Evolutionary conservation across 2,329 filamentous ascomycete species (phyloP), one percentile per base, ranked within the genome.

Genomic region (Ascomycota sp.): DNA sequence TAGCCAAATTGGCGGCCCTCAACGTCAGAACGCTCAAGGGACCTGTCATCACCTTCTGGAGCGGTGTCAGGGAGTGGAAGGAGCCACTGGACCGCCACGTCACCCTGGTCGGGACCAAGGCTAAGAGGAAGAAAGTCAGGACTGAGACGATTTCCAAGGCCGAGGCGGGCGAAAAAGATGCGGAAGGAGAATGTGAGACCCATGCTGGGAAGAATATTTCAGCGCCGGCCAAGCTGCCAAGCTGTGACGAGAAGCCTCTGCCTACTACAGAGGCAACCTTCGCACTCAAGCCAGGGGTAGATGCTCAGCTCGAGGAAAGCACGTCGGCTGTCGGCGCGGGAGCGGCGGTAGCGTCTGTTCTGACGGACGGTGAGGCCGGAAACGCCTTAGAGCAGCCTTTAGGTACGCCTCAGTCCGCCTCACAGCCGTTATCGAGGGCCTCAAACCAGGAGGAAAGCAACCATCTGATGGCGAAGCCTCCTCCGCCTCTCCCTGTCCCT

Each of bases 11-110:
- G 32, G 83, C 86, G 29, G 89, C 86, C 10, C 61, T 95, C 43
- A 79, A 92, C 46, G 81, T 83, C 50, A 72, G 84, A 33, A 81
- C 78, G 33, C 65, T 95, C 7, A 75, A 86, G 35, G 89, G 89
- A 0, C 82, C 89, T 0, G 81, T 93, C 9, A 74, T 93, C 30
- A 81, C 80, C 2, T 86, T 79, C 52, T 93, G 84, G 76, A 95
- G 84, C 52, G 89, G 86, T n/a, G 68, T 81, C 40, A 79, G 79
- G 27, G 71, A 80, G 44, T 86, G 81, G 67, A 65, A 76, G 36
- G 75, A 81, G 45, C 77, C 76, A 21, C 66, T 82, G 29, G 79
- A 80, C 29, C 73, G 68, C 43, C 62, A 66, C 40, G 63, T 76
- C 28, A 64, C 62, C 2, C 63, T 73, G 39, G 64, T 74, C 39